Percentiles rank a stretch among this genome's conserved stretches.
These are phyloP conservation scores for Cantharellus cinnabarinus DNA, from an alignment of 768 basidiomycete genomes.

Conservation along the genomic window DNA sequence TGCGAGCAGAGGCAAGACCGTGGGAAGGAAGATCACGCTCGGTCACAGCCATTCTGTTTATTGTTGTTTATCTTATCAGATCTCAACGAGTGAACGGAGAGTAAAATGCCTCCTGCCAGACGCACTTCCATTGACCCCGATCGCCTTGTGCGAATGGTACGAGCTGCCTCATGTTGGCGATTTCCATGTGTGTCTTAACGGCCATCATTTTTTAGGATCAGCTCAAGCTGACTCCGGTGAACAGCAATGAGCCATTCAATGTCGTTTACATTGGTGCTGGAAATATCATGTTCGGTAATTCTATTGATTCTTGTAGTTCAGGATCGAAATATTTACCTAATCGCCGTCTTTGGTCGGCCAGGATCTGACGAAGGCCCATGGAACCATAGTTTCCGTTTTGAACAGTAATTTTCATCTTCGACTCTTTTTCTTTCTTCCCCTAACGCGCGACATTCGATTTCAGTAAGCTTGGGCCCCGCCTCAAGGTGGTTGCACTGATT, in stretches of 20 bases:
- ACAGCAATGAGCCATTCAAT: conserved; percentile 48
- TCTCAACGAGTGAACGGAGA: too few species aligned
- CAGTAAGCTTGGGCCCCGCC: conserved; percentile 85
- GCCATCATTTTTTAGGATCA: not conserved
- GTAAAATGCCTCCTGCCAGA: too few species aligned
- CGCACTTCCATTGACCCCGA: too few species aligned
- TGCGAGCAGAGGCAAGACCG: too few species aligned
- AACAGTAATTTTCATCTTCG: conserved; percentile 35
- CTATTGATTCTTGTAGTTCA: not conserved
- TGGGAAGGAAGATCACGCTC: too few species aligned
- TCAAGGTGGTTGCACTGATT: conserved; percentile 88
- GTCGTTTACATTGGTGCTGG: conserved; percentile 90
- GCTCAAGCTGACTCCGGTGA: not conserved
- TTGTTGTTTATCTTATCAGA: too few species aligned
- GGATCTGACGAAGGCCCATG: conserved; percentile 79
- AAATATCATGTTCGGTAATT: conserved; percentile 89
- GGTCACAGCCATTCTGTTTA: too few species aligned
- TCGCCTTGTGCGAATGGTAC: too few species aligned
- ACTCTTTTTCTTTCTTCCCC: not conserved
- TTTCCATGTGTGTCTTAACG: not conserved
- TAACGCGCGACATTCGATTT: not conserved
- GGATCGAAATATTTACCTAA: not conserved
- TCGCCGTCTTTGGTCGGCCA: conserved; percentile 15
- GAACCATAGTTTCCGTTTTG: conserved; percentile 83
- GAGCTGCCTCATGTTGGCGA: too few species aligned